These are phyloP conservation scores for Perilla frutescens DNA, from an alignment of 257 asterid genomes.

Conservation along the genomic window DNA sequence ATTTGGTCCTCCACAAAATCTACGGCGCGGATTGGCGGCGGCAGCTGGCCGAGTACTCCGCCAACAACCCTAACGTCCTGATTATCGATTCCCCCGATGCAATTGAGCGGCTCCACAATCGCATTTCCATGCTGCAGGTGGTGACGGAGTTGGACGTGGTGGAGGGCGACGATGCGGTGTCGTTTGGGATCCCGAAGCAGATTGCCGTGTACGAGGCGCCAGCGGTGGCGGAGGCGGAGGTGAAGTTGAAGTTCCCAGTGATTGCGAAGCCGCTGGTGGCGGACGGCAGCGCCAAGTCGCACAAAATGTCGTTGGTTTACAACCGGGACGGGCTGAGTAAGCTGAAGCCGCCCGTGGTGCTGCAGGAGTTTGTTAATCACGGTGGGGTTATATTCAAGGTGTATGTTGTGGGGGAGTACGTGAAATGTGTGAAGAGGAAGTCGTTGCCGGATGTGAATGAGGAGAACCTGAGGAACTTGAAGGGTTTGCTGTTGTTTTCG, in stretches of 20 bases:
- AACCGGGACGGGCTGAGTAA: slow-evolving; percentile 63
- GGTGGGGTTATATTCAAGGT: slow-evolving; percentile 83
- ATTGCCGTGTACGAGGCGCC: slow-evolving; percentile 53
- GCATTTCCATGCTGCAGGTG: slow-evolving; percentile 74
- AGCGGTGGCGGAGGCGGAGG: slow-evolving; percentile 46
- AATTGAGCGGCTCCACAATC: slow-evolving; percentile 70
- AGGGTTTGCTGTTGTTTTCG: slow-evolving; percentile 59
- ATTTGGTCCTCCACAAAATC: slow-evolving; percentile 70
- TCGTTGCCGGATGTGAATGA: slow-evolving; percentile 67
- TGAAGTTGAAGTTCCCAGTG: slow-evolving; percentile 68
- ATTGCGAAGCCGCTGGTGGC: slow-evolving; percentile 80
- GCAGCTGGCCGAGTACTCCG: slow-evolving; percentile 56
- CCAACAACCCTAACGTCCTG: slow-evolving; percentile 50
- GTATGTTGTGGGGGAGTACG: slow-evolving; percentile 77
- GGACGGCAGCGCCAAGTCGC: slow-evolving; percentile 80
- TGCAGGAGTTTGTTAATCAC: slow-evolving; percentile 80
- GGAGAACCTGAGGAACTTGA: slow-evolving; percentile 52
- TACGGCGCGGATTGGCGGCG: slow-evolving; percentile 66
- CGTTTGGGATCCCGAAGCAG: slow-evolving; percentile 73
- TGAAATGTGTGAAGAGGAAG: slow-evolving; percentile 76
- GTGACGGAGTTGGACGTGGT: slow-evolving; percentile 49
- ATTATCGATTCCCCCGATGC: slow-evolving; percentile 69
- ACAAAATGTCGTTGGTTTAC: slow-evolving; percentile 68
- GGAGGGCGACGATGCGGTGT: slow-evolving; percentile 41
- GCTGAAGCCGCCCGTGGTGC: slow-evolving; percentile 72